Percentiles rank a stretch among this genome's conserved stretches.
These are phyloP conservation scores for Linum tenue DNA, from an alignment of 345 rosid species.

Conservation along the genomic window DNA sequence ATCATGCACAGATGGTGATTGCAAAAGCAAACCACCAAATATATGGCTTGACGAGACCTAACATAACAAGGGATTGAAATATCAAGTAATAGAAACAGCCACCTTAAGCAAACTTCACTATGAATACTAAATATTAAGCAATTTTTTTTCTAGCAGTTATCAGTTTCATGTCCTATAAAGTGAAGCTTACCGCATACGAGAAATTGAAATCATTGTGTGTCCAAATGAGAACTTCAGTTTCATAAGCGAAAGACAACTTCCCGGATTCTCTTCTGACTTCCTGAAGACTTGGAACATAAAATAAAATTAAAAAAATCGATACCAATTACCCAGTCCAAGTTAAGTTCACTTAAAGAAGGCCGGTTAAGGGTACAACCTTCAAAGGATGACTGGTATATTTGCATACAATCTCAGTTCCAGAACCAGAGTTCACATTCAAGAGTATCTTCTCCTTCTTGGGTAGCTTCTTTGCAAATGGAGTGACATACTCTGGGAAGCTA, in stretches of 20 bases:
- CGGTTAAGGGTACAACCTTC: slow-evolving; percentile 42
- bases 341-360: background rate
- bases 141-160: background rate
- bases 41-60: slow-evolving; percentile 54
- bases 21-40: slow-evolving; percentile 69
- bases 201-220: slow-evolving; percentile 55
- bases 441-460: slow-evolving; percentile 63
- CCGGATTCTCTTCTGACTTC: slow-evolving; percentile 52
- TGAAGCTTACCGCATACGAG: slow-evolving; percentile 51
- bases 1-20: slow-evolving; percentile 61
- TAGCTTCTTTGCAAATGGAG: slow-evolving; percentile 71
- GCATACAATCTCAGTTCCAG: slow-evolving; percentile 54
- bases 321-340: background rate
- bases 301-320: background rate
- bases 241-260: slow-evolving; percentile 52
- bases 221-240: slow-evolving; percentile 83
- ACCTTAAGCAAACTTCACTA: background rate
- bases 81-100: background rate
- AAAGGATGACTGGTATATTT: slow-evolving; percentile 70
- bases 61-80: slow-evolving; percentile 2
- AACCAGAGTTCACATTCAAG: slow-evolving; percentile 58
- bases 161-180: background rate
- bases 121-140: background rate
- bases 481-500: slow-evolving; percentile 71
- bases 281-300: slow-evolving; percentile 26